These are phyloP conservation scores for Metarhizium humberi DNA, from an alignment of 2,329 filamentous ascomycete species.

Conservation along the genomic window DNA sequence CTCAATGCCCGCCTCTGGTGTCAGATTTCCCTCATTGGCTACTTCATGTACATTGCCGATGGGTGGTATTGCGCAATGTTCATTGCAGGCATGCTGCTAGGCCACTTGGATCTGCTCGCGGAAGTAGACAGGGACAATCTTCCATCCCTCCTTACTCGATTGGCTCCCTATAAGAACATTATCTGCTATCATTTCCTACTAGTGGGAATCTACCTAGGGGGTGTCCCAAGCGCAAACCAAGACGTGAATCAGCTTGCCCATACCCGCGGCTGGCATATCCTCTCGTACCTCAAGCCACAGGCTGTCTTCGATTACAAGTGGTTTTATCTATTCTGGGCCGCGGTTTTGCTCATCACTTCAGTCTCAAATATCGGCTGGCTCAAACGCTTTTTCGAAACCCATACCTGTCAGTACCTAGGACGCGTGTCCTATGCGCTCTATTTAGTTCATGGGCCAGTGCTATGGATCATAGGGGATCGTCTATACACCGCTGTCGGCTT, in stretches of 20 bases:
- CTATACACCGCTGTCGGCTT: constrained; percentile 54
- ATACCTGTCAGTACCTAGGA: constrained; percentile 52
- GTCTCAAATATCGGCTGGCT: constrained; percentile 48
- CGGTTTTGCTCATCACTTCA: constrained; percentile 44
- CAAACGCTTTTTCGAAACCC: constrained; percentile 47
- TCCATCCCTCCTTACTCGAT: constrained; percentile 34
- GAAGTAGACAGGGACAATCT: constrained; percentile 31
- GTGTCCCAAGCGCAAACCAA: constrained; percentile 43
- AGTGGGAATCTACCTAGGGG: constrained; percentile 44
- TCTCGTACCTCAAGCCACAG: constrained; percentile 54
- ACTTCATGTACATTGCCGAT: constrained; percentile 61
- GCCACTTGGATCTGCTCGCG: constrained; percentile 50
- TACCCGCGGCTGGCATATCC: constrained; percentile 50
- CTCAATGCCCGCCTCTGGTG: constrained; percentile 45
- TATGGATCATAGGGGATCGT: constrained; percentile 51
- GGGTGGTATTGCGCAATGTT: constrained; percentile 55
- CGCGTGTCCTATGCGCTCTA: constrained; percentile 55
- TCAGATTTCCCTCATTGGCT: constrained; percentile 43
- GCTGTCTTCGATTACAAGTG: constrained; percentile 58
- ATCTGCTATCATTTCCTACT: constrained; percentile 45
- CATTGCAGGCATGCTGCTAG: constrained; percentile 49
- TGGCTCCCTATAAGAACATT: constrained; percentile 38
- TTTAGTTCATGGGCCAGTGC: constrained; percentile 53
- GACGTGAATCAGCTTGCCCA: constrained; percentile 39
- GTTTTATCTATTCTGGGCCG: constrained; percentile 57